phyloP scores from a whole-genome alignment of 1,284 basidiomycete genomes.

The Ganoderma lingzhi region DNA sequence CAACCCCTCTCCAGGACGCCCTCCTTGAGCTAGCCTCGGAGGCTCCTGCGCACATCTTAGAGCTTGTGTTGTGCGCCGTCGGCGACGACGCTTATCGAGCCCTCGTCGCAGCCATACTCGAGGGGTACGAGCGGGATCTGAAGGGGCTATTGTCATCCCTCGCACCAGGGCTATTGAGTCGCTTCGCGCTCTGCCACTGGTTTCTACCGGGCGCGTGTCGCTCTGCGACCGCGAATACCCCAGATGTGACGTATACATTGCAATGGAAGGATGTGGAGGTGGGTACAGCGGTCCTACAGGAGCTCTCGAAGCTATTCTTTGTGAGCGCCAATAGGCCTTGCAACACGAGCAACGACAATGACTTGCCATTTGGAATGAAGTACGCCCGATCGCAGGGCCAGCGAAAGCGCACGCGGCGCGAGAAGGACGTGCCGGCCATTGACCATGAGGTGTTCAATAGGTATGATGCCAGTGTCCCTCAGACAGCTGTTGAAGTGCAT shows the following conservation, averaged over 20 bases:
- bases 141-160: neutral
- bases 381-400: neutral
- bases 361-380: neutral
- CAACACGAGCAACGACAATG: neutral
- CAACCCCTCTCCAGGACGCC: neutral
- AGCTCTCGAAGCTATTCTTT: neutral
- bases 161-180: neutral
- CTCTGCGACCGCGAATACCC: neutral
- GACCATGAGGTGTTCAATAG: conserved; percentile 1
- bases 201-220: neutral
- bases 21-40: neutral
- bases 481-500: neutral
- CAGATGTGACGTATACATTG: neutral
- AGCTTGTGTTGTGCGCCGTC: neutral
- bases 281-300: neutral
- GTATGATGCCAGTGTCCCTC: neutral
- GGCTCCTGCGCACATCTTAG: neutral
- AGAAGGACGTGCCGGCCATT: neutral
- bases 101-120: neutral
- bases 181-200: conserved; percentile 3
- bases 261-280: neutral
- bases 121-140: conserved; percentile 4
- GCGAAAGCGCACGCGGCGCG: neutral
- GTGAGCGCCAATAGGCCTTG: neutral
- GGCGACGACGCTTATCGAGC: neutral